phyloP scores from a whole-genome alignment of 495 filamentous ascomycete species.

The Aspergillus egyptiacus region DNA sequence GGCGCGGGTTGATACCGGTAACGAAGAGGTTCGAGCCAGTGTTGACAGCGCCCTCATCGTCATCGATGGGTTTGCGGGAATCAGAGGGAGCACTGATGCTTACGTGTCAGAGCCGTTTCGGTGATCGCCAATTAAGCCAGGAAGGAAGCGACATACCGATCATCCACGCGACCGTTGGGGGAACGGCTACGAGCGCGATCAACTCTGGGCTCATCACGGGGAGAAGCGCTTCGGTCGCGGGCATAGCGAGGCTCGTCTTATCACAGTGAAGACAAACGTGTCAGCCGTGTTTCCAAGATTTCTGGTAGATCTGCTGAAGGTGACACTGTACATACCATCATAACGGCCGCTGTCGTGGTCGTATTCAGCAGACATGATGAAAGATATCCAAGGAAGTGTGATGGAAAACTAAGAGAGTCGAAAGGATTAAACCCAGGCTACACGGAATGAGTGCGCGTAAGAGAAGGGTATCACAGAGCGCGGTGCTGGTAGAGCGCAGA shows the following conservation, averaged over 20 bases:
- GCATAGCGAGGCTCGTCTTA: constrained; percentile 74
- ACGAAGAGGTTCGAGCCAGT: constrained; percentile 98
- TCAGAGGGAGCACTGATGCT: constrained; percentile 29
- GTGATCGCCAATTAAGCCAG: not conserved
- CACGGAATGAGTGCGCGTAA: constrained; percentile 14
- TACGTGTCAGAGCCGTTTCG: not conserved
- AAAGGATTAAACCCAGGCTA: constrained; percentile 6
- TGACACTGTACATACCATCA: constrained; percentile 58
- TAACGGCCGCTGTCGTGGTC: constrained; percentile 82
- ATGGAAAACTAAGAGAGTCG: constrained; percentile 11
- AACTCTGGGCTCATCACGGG: constrained; percentile 67
- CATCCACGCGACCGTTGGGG: constrained; percentile 58
- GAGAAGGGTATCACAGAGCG: constrained; percentile 7
- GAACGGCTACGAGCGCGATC: constrained; percentile 73
- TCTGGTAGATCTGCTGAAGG: not conserved
- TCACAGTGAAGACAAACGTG: constrained; percentile 23
- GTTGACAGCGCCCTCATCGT: constrained; percentile 78
- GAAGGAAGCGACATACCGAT: constrained; percentile 56
- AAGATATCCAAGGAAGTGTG: constrained; percentile 15
- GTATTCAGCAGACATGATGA: constrained; percentile 66
- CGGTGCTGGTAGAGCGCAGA: constrained; percentile 2
- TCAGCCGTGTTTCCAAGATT: constrained; percentile 18
- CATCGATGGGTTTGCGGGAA: constrained; percentile 50
- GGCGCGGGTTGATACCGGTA: constrained; percentile 92
- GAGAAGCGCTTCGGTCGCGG: constrained; percentile 88